These are phyloP conservation scores for Tricholoma matsutake DNA, from an alignment of 768 basidiomycete genomes.

Conservation along the genomic window DNA sequence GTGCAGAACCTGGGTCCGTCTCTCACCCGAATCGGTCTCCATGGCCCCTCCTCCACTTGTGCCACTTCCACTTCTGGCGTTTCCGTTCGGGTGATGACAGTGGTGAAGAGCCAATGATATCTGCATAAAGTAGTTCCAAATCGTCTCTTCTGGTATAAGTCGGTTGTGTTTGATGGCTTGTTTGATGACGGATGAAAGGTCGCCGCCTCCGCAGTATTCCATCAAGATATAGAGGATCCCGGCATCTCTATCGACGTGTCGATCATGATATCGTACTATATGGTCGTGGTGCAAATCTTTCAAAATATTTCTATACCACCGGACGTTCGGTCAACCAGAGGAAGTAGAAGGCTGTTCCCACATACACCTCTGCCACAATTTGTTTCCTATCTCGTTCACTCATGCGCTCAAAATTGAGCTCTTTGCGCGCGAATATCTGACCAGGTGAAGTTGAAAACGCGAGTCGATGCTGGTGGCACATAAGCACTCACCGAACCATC, in stretches of 20 bases:
- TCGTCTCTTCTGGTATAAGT: constrained; percentile 84
- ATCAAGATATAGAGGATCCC: constrained; percentile 96
- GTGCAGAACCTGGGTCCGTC: constrained; percentile 80
- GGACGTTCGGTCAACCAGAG: neutral
- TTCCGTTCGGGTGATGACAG: constrained; percentile 82
- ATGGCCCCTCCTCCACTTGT: constrained; percentile 20
- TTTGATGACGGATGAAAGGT: constrained; percentile 86
- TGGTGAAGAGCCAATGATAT: constrained; percentile 85
- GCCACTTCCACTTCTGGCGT: constrained; percentile 45
- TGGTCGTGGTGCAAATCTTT: constrained; percentile 94
- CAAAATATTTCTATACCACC: constrained; percentile 75
- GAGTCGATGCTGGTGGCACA: constrained; percentile 6
- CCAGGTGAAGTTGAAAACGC: neutral
- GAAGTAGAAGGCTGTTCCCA: constrained; percentile 11
- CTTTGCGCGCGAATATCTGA: constrained; percentile 86
- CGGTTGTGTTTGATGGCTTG: constrained; percentile 64
- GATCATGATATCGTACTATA: constrained; percentile 94
- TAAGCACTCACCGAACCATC: constrained; percentile 70
- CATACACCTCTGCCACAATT: constrained; percentile 97
- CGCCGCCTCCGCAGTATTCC: constrained; percentile 99
- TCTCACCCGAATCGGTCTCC: constrained; percentile 33
- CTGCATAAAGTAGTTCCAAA: constrained; percentile 97
- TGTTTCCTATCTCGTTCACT: constrained; percentile 93
- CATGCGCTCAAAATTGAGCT: constrained; percentile 98
- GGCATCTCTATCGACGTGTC: constrained; percentile 83